Percentiles rank a stretch among this genome's conserved stretches.
phyloP scores from a whole-genome alignment of 1,284 basidiomycete genomes.

The Pseudozyma pruni region DNA sequence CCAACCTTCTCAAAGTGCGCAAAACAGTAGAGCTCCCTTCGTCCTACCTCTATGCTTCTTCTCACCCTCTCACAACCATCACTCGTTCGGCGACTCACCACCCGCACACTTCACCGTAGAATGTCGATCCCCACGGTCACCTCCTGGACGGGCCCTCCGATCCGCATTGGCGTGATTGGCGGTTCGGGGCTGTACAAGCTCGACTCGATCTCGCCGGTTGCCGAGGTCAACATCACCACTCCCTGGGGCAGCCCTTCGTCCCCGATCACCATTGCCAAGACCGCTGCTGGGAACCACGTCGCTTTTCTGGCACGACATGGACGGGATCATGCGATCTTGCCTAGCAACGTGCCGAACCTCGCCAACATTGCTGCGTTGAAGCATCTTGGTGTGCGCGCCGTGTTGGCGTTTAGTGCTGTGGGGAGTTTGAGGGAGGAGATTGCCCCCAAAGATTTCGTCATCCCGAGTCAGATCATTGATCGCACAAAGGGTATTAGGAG shows the following conservation, averaged over 20 bases:
- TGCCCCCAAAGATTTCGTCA: conserved; percentile 77
- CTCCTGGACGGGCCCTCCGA: conserved; percentile 49
- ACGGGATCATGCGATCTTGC: conserved; percentile 73
- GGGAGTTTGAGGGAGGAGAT: conserved; percentile 96
- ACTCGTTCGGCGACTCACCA: neutral
- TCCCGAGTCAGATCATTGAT: conserved; percentile 94
- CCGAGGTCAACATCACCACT: conserved; percentile 67
- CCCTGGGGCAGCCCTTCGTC: conserved; percentile 95
- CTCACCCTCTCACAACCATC: neutral
- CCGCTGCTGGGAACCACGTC: conserved; percentile 79
- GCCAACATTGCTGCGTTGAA: conserved; percentile 98
- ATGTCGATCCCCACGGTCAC: conserved; percentile 25
- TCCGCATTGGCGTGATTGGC: conserved; percentile 63
- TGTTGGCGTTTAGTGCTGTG: conserved; percentile 94
- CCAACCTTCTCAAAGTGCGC: neutral
- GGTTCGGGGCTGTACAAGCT: conserved; percentile 67
- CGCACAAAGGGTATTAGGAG: conserved; percentile 91
- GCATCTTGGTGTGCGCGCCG: conserved; percentile 84
- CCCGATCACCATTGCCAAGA: conserved; percentile 85
- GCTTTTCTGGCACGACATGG: conserved; percentile 96
- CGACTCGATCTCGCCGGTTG: conserved; percentile 60
- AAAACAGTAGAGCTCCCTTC: neutral
- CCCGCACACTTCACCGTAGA: conserved; percentile 7
- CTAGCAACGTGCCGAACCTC: conserved; percentile 73
- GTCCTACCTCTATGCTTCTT: neutral